phyloP scores from a whole-genome alignment of 768 basidiomycete species.

The Pulveroboletus sp. region DNA sequence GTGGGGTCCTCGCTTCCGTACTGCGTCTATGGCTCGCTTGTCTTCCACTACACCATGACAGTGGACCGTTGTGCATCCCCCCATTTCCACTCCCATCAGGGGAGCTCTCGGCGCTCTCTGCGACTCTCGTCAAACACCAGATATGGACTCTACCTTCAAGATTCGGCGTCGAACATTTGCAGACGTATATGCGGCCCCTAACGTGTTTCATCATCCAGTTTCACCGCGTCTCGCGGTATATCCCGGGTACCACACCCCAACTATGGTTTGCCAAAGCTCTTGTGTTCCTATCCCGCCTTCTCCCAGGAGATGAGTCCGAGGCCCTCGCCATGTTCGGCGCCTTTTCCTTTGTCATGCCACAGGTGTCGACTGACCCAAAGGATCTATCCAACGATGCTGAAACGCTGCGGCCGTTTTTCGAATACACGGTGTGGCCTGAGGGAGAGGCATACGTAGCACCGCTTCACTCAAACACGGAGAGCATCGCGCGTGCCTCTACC shows the following conservation, averaged over 20 bases:
- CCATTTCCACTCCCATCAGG: constrained; percentile 62
- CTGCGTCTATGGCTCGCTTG: constrained; percentile 67
- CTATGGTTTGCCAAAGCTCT: constrained; percentile 69
- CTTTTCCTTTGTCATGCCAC: constrained; percentile 16
- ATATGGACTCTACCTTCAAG: constrained; percentile 41
- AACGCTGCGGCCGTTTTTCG: constrained; percentile 51
- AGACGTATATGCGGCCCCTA: constrained; percentile 41
- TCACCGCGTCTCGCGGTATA: constrained; percentile 53
- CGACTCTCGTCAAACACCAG: constrained; percentile 45
- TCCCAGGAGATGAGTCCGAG: constrained; percentile 73
- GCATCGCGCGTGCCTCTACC: constrained; percentile 56
- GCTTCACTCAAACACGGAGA: constrained; percentile 44
- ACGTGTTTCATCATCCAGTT: constrained; percentile 51
- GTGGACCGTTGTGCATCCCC: constrained; percentile 40
- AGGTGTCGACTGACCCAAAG: constrained; percentile 23
- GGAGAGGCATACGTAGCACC: constrained; percentile 48
- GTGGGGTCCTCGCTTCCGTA: constrained; percentile 40
- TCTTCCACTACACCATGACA: constrained; percentile 40
- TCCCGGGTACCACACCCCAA: constrained; percentile 52
- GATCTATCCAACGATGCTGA: constrained; percentile 26
- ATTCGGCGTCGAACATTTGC: constrained; percentile 4
- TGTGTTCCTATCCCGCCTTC: constrained; percentile 47
- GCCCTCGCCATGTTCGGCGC: constrained; percentile 40
- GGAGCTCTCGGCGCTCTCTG: constrained; percentile 50
- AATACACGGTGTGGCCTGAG: constrained; percentile 41